Evolutionary conservation across 129 eudicot genomes (phyloP).

Genomic region (Smallanthus sonchifolius): DNA sequence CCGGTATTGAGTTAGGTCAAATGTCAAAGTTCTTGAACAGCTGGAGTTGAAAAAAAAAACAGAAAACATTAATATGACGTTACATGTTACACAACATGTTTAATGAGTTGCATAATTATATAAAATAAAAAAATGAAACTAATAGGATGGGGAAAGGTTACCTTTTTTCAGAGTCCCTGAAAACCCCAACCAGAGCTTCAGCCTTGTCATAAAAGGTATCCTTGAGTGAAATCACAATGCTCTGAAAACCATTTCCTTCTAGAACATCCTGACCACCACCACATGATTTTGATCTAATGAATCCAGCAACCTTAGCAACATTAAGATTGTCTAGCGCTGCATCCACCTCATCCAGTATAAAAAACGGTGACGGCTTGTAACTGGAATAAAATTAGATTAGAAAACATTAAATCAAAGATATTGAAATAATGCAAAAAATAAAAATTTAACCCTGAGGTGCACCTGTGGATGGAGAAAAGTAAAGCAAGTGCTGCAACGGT

Average conservation of each 20-base stretch:
- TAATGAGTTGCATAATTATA: background rate
- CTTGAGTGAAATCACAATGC: constrained; percentile 92
- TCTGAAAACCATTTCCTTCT: constrained; percentile 79
- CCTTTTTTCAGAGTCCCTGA: constrained; percentile 81
- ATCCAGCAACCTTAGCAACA: constrained; percentile 89
- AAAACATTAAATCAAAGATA: background rate
- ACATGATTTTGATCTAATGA: constrained; percentile 88
- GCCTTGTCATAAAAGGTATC: constrained; percentile 98
- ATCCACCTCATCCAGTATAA: constrained; percentile 97
- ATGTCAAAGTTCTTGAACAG: constrained; percentile 91
- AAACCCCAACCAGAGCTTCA: constrained; percentile 95
- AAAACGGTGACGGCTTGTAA: constrained; percentile 92
- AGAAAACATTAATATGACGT: background rate
- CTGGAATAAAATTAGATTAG: constrained; percentile 32
- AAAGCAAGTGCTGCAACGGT: constrained; percentile 98
- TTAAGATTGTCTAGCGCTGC: constrained; percentile 93
- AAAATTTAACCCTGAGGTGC: background rate
- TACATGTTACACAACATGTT: background rate
- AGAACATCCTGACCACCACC: constrained; percentile 51
- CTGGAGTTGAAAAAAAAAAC: constrained; percentile 36
- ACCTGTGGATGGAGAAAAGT: constrained; percentile 98
- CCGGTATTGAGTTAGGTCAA: constrained; percentile 69
- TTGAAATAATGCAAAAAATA: background rate
- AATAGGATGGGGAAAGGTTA: constrained; percentile 6
- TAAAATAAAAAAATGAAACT: background rate